A percentile compares a stretch with the other conserved stretches of the same genome.
Conservation (phyloP, 192 early-diverging fungal genomes). For the Chytriomyces hyalinus region DNA sequence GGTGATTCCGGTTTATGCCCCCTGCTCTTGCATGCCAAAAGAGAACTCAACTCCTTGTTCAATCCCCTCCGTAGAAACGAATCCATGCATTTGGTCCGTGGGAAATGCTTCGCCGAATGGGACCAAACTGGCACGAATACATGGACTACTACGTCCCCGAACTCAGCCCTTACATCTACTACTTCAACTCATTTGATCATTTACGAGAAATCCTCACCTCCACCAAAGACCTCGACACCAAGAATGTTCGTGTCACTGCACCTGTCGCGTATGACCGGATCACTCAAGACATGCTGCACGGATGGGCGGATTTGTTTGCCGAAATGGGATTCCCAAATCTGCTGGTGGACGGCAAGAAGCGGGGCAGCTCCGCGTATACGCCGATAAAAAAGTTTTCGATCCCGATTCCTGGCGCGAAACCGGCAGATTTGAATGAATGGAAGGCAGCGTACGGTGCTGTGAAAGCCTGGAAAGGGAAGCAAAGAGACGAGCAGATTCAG, state of each 20-base stretch:
- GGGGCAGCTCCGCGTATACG: background rate
- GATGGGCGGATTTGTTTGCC: conserved; percentile 30
- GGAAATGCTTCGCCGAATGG: conserved; percentile 36
- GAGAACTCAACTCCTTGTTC: background rate
- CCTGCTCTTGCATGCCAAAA: background rate
- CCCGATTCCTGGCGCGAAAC: background rate
- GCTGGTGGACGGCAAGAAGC: conserved; percentile 20
- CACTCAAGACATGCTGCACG: conserved; percentile 17
- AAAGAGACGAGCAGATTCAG: conserved; percentile 20
- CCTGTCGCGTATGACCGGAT: conserved; percentile 12
- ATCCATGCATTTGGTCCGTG: conserved; percentile 34
- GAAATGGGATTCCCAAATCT: conserved; percentile 26
- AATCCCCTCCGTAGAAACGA: background rate
- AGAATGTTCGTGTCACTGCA: conserved; percentile 4
- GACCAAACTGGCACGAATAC: conserved; percentile 26
- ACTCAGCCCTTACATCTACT: conserved; percentile 25
- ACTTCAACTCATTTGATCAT: conserved; percentile 32
- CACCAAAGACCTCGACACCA: background rate
- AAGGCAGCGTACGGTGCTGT: conserved; percentile 5
- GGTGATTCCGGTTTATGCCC: background rate
- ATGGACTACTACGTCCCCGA: conserved; percentile 37
- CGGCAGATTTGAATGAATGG: conserved; percentile 11
- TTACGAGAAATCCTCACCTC: conserved; percentile 9
- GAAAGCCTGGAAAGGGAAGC: conserved; percentile 18
- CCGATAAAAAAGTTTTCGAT: conserved; percentile 10